A percentile compares a stretch with the other conserved stretches of the same genome.
Conservation (phyloP, 805 yeast genomes). For the Saturnispora galanensis region DNA sequence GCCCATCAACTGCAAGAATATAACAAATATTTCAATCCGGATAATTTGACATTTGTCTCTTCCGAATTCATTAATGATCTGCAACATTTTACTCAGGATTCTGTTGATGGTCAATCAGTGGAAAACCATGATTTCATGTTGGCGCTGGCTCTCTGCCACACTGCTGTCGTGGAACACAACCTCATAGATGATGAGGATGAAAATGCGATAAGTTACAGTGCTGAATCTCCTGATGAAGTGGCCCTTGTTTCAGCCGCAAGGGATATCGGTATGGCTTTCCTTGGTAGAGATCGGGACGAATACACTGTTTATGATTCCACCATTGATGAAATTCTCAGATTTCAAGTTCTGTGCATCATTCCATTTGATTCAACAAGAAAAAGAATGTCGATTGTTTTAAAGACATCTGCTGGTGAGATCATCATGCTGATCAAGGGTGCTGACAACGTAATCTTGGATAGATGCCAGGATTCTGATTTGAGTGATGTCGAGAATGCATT, state of each 20-base stretch:
- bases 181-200: slow-evolving; percentile 16
- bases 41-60: slow-evolving; percentile 52
- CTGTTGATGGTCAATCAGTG: slow-evolving; percentile 28
- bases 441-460: slow-evolving; percentile 54
- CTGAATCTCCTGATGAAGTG: slow-evolving; percentile 79
- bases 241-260: slow-evolving; percentile 71
- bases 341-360: slow-evolving; percentile 43
- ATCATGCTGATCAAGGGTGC: slow-evolving; percentile 63
- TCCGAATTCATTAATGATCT: slow-evolving; percentile 49
- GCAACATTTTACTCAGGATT: slow-evolving; percentile 19
- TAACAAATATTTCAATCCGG: slow-evolving; percentile 35
- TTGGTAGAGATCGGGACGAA: slow-evolving; percentile 42
- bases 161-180: slow-evolving; percentile 36
- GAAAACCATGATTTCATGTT: slow-evolving; percentile 51
- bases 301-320: slow-evolving; percentile 32
- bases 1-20: slow-evolving; percentile 28
- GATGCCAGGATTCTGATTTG: slow-evolving; percentile 20
- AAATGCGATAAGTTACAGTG: slow-evolving; percentile 47
- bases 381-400: slow-evolving; percentile 68
- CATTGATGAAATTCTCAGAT: slow-evolving; percentile 34
- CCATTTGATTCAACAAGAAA: slow-evolving; percentile 66
- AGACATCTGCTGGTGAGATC: slow-evolving; percentile 31
- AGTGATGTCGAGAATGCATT: slow-evolving; percentile 42
- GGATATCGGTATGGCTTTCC: slow-evolving; percentile 58
- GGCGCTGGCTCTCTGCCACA: slow-evolving; percentile 63